Conservation (phyloP, 257 asterid genomes). For the Hygrophila difformis region DNA sequence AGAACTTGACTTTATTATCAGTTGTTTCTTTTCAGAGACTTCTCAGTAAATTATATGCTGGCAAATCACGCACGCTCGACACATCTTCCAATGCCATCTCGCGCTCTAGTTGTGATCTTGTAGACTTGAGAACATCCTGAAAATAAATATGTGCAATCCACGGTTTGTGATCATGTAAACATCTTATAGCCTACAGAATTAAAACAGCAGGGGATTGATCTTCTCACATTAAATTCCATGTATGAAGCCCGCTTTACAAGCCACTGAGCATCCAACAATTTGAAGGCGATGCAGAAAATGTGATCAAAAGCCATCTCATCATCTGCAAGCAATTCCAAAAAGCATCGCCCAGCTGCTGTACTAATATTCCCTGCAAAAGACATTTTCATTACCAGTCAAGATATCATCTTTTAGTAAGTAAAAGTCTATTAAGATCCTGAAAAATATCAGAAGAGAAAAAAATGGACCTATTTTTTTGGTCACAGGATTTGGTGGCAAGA, state of each 20-base stretch:
- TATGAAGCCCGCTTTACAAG: conserved; percentile 85
- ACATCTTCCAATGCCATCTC: conserved; percentile 71
- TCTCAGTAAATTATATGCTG: conserved; percentile 56
- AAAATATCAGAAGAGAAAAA: no score
- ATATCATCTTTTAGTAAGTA: not conserved
- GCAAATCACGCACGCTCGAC: conserved; percentile 53
- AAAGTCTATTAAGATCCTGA: no score
- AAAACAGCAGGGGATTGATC: no score
- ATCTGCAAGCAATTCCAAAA: conserved; percentile 48
- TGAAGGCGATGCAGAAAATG: conserved; percentile 83
- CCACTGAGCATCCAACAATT: conserved; percentile 90
- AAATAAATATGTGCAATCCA: not conserved
- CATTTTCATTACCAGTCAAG: not conserved
- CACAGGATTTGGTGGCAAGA: no score
- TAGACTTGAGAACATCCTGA: conserved; percentile 79
- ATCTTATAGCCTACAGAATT: no score
- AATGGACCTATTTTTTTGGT: no score
- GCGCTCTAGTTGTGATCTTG: conserved; percentile 76
- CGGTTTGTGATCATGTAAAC: no score
- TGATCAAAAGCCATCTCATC: conserved; percentile 92
- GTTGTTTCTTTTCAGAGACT: conserved; percentile 2
- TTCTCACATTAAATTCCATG: conserved; percentile 84
- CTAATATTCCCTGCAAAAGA: conserved; percentile 56
- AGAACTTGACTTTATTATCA: not conserved
- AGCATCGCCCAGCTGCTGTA: conserved; percentile 57